These are phyloP conservation scores for Cardamine occulta DNA, from an alignment of 345 rosid species.

Conservation along the genomic window DNA sequence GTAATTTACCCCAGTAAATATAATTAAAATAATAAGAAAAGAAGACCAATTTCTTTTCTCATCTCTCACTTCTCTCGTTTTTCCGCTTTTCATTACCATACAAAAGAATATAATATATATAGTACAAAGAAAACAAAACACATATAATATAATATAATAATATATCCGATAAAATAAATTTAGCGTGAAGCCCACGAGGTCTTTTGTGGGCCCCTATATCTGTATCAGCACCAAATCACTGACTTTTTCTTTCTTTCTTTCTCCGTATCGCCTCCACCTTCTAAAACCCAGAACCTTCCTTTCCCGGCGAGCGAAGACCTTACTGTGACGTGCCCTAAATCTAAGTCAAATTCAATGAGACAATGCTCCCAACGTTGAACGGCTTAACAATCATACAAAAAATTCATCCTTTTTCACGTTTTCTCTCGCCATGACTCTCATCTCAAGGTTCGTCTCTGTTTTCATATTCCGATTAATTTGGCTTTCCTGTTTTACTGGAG, in stretches of 20 bases:
- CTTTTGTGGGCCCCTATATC: constrained; percentile 18
- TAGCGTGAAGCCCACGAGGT: constrained; percentile 41
- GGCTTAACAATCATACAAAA: background rate
- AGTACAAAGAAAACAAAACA: too few species aligned
- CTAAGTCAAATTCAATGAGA: constrained; percentile 16
- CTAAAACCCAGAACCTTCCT: constrained; percentile 39
- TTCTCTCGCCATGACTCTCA: constrained; percentile 32
- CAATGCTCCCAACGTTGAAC: constrained; percentile 26
- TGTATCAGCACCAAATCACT: constrained; percentile 15
- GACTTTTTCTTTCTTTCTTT: constrained; percentile 6
- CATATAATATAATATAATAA: too few species aligned
- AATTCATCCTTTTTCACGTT: background rate
- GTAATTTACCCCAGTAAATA: too few species aligned
- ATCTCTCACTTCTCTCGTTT: too few species aligned
- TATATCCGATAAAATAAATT: background rate
- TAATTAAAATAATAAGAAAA: too few species aligned
- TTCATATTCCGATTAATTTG: background rate
- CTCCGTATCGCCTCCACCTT: constrained; percentile 8
- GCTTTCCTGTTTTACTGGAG: background rate
- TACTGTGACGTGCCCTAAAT: background rate
- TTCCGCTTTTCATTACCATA: too few species aligned
- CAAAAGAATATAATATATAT: too few species aligned
- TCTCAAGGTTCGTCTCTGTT: constrained; percentile 41
- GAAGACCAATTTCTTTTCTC: too few species aligned
- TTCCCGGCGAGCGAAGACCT: constrained; percentile 12